phyloP scores from a whole-genome alignment of 176 grass and related monocot species.

The Zea luxurians region DNA sequence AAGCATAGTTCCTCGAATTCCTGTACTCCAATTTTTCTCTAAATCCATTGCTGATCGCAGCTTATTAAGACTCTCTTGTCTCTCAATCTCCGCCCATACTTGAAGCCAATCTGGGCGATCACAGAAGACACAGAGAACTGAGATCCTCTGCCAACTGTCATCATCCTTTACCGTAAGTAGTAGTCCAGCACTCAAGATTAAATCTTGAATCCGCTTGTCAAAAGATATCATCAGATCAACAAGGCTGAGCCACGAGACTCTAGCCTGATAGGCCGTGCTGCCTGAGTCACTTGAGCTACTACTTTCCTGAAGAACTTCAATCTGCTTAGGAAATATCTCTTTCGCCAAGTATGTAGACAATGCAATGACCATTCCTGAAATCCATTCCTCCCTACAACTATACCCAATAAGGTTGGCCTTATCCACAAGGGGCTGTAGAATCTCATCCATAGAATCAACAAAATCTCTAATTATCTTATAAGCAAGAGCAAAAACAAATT shows the following conservation, averaged over 20 bases:
- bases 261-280: conserved; percentile 37
- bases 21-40: conserved; percentile 72
- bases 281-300: conserved; percentile 37
- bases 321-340: conserved; percentile 79
- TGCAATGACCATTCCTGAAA: conserved; percentile 69
- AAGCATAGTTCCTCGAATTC: conserved; percentile 44
- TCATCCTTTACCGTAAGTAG: conserved; percentile 70
- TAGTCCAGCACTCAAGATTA: conserved; percentile 64
- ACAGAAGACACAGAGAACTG: conserved; percentile 75
- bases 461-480: conserved; percentile 87
- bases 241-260: conserved; percentile 78
- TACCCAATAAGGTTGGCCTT: conserved; percentile 89
- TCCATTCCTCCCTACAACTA: conserved; percentile 97
- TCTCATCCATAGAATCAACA: conserved; percentile 84
- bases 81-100: conserved; percentile 90
- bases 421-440: conserved; percentile 90
- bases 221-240: conserved; percentile 94
- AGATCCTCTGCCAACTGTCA: conserved; percentile 74
- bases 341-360: conserved; percentile 81
- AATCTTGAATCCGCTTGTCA: conserved; percentile 76
- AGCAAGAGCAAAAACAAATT: conserved; percentile 93
- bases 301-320: conserved; percentile 68
- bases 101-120: conserved; percentile 90
- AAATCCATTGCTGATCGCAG: conserved; percentile 60
- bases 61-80: conserved; percentile 57